phyloP scores from a whole-genome alignment of 306 rosid species.

The Macrotyloma uniflorum region DNA sequence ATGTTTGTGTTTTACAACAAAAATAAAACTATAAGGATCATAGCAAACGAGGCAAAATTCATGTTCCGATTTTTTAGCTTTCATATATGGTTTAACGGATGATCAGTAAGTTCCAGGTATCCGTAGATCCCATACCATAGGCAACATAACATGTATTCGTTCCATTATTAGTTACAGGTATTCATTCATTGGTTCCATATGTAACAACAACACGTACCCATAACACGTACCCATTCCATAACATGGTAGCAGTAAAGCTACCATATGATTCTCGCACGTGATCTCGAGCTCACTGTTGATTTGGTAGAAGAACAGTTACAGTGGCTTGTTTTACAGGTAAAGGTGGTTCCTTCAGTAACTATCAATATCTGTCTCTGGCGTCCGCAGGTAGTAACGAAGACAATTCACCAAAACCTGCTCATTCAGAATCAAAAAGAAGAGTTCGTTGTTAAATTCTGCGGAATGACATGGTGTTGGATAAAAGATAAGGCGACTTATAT shows the following conservation, averaged over 20 bases:
- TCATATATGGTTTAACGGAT: slow-evolving; percentile 7
- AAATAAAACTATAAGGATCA: not conserved
- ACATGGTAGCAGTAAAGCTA: slow-evolving; percentile 30
- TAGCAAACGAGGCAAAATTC: slow-evolving; percentile 13
- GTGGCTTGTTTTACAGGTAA: slow-evolving; percentile 37
- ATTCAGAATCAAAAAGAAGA: slow-evolving; percentile 7
- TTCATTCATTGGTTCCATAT: slow-evolving; percentile 5
- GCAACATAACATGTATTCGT: slow-evolving; percentile 12
- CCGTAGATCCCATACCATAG: slow-evolving; percentile 15
- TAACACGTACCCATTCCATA: slow-evolving; percentile 22
- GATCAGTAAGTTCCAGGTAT: slow-evolving; percentile 15
- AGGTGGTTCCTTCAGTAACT: slow-evolving; percentile 61
- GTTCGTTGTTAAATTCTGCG: slow-evolving; percentile 15
- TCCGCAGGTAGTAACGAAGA: slow-evolving; percentile 85
- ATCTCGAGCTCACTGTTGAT: slow-evolving; percentile 20
- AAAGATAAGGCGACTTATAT: slow-evolving; percentile 13
- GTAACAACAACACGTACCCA: not conserved
- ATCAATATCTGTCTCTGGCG: slow-evolving; percentile 91
- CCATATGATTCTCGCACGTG: slow-evolving; percentile 7
- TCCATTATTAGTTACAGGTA: slow-evolving; percentile 20
- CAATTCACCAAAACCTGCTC: slow-evolving; percentile 87
- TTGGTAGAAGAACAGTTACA: slow-evolving; percentile 33
- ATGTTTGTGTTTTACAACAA: not conserved
- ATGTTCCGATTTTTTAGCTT: slow-evolving; percentile 2
- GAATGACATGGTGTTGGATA: slow-evolving; percentile 3